These are phyloP conservation scores for Talaromyces sp. DNA, from an alignment of 2,329 filamentous ascomycete genomes.

Conservation along the genomic window DNA sequence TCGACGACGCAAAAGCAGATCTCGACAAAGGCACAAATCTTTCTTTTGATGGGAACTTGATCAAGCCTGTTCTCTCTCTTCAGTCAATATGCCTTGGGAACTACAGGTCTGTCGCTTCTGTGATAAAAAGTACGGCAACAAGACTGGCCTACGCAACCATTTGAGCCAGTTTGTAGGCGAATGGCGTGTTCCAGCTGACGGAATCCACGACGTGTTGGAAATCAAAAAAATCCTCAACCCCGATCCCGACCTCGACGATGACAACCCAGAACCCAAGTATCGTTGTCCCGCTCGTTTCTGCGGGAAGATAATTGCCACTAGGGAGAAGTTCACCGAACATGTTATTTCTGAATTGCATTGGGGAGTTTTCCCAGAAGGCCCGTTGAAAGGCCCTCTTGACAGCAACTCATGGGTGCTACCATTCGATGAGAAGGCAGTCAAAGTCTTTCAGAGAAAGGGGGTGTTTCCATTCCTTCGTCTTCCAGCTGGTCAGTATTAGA, in stretches of 20 bases:
- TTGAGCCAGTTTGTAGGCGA: conserved; percentile 11
- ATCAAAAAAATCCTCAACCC: conserved; percentile 6
- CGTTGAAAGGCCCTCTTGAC: background rate
- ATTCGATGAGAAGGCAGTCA: background rate
- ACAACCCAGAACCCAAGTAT: background rate
- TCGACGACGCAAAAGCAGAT: background rate
- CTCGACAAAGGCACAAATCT: background rate
- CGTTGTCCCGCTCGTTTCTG: background rate
- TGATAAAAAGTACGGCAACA: conserved; percentile 15
- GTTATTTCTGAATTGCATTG: background rate
- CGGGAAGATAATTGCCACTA: background rate
- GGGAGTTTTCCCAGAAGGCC: background rate
- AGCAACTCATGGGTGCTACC: background rate
- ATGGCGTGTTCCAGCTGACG: conserved; percentile 17
- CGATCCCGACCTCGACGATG: background rate
- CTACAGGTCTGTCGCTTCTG: conserved; percentile 16
- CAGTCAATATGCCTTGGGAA: conserved; percentile 8
- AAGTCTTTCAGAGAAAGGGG: background rate
- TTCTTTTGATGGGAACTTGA: background rate
- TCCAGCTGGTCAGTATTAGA: background rate
- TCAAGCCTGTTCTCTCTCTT: background rate
- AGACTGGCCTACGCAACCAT: conserved; percentile 12
- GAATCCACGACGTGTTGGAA: conserved; percentile 17
- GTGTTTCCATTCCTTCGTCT: conserved; percentile 1
- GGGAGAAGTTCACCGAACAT: background rate